Evolutionary conservation across 140 eudicot species (phyloP).

Genomic region (Eryngium alpinum): DNA sequence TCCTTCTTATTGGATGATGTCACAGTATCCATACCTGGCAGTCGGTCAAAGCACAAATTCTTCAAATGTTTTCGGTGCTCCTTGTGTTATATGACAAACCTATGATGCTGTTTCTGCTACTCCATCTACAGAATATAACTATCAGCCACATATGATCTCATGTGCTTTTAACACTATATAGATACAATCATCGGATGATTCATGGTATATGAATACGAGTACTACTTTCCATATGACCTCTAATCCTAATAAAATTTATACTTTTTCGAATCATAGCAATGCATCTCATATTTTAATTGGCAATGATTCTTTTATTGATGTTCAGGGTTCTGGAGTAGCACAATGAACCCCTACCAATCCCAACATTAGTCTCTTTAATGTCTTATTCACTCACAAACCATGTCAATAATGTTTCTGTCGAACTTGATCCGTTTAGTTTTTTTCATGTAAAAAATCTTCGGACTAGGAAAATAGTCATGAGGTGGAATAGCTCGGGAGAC

Average conservation of each 20-base stretch:
- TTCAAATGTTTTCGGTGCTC: not conserved
- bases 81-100: not conserved
- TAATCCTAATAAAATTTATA: not conserved
- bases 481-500: slow-evolving; percentile 21
- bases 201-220: too few relatives aligned
- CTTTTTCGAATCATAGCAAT: not conserved
- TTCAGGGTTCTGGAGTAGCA: not conserved
- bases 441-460: slow-evolving; percentile 22
- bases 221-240: too few relatives aligned
- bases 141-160: not conserved
- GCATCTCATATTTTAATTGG: slow-evolving; percentile 12
- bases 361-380: too few relatives aligned
- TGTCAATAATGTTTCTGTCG: not conserved
- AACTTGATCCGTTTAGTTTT: not conserved
- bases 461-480: slow-evolving; percentile 12
- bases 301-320: slow-evolving; percentile 7
- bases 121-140: not conserved
- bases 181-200: not conserved
- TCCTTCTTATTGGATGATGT: not conserved
- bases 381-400: not conserved
- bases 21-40: not conserved
- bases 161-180: not conserved
- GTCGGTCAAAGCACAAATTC: not conserved
- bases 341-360: too few relatives aligned
- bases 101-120: not conserved